Evolutionary conservation across 768 basidiomycete genomes (phyloP).

Genomic region (Galerina sulciceps): DNA sequence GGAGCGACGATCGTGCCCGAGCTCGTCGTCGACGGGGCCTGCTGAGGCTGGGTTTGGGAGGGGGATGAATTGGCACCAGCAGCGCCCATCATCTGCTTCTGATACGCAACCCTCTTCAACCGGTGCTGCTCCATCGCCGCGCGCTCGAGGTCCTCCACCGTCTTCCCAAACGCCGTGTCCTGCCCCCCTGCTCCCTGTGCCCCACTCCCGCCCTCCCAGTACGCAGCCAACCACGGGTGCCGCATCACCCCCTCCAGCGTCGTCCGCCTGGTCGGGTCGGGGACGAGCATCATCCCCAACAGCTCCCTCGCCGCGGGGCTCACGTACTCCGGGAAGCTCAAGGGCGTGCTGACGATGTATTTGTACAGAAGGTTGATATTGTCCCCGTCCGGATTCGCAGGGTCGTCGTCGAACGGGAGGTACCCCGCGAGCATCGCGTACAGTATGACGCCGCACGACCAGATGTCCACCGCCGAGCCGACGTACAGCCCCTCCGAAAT

Average conservation of each 20-base stretch:
- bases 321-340: conserved; percentile 88
- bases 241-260: conserved; percentile 80
- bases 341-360: conserved; percentile 90
- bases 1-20: too few relatives aligned
- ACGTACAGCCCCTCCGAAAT: conserved; percentile 97
- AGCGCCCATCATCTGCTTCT: conserved; percentile 80
- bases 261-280: conserved; percentile 83
- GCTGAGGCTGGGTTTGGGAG: neutral
- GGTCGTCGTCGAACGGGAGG: conserved; percentile 98
- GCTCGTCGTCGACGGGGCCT: too few relatives aligned
- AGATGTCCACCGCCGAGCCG: conserved; percentile 97
- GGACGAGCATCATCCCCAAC: conserved; percentile 90
- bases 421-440: conserved; percentile 99
- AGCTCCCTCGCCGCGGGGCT: conserved; percentile 82
- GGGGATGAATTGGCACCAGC: conserved; percentile 18
- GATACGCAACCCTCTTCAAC: conserved; percentile 28
- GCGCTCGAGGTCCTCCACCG: conserved; percentile 27
- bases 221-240: conserved; percentile 84
- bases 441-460: conserved; percentile 94
- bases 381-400: conserved; percentile 97
- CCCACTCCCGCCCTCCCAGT: conserved; percentile 75
- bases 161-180: conserved; percentile 27
- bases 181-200: conserved; percentile 63
- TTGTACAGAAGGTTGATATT: conserved; percentile 99
- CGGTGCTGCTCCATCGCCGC: conserved; percentile 31